phyloP scores from a whole-genome alignment of 2,329 filamentous ascomycete genomes.

The Aspergillus luchuensis region DNA sequence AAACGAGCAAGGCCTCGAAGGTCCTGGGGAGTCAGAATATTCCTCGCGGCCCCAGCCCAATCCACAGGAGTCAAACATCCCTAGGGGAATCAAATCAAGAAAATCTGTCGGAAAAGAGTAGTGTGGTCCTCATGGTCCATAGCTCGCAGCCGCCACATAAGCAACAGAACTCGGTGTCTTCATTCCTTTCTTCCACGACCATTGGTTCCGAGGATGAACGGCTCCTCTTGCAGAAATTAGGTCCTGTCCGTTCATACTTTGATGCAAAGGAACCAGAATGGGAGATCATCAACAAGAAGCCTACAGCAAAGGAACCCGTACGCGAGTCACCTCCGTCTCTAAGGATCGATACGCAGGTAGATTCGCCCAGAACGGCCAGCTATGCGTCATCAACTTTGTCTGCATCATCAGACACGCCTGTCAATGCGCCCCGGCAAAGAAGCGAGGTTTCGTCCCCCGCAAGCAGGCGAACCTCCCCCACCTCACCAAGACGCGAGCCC shows the following conservation, averaged over 20 bases:
- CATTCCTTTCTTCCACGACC: conserved; percentile 21
- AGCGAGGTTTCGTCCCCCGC: conserved; percentile 22
- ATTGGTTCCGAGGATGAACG: conserved; percentile 19
- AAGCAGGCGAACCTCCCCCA: background rate
- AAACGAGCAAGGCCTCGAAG: conserved; percentile 34
- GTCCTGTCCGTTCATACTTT: conserved; percentile 19
- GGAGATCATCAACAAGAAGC: conserved; percentile 26
- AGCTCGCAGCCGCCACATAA: conserved; percentile 13
- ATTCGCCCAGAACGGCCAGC: conserved; percentile 17
- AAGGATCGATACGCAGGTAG: conserved; percentile 19
- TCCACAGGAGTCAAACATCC: conserved; percentile 28
- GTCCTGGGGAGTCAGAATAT: conserved; percentile 34
- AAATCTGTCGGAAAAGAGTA: conserved; percentile 17
- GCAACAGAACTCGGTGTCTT: conserved; percentile 22
- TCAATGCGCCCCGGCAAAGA: conserved; percentile 15
- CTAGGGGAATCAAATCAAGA: conserved; percentile 18
- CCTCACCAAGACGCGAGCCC: conserved; percentile 20
- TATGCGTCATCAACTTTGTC: conserved; percentile 15
- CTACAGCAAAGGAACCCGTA: background rate
- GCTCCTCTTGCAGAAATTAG: conserved; percentile 19
- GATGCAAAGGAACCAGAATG: conserved; percentile 26
- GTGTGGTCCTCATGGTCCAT: conserved; percentile 12
- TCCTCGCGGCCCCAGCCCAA: conserved; percentile 30
- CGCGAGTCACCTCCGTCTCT: conserved; percentile 1
- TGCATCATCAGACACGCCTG: conserved; percentile 18